phyloP scores from a whole-genome alignment of 2,329 filamentous ascomycete species.

The Sarocladium oryzae region DNA sequence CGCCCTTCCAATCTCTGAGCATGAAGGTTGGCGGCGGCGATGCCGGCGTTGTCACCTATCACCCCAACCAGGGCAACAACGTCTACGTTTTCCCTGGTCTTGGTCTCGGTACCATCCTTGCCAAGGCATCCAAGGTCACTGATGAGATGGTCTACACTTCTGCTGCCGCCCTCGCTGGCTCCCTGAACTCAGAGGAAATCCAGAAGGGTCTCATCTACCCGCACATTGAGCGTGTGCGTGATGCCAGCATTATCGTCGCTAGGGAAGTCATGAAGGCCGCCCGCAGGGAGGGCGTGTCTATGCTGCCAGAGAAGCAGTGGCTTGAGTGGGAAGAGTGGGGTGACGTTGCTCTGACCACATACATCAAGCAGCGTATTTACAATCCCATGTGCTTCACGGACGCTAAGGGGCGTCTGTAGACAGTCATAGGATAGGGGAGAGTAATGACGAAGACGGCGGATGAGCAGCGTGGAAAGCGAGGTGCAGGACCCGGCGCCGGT shows the following conservation, averaged over 20 bases:
- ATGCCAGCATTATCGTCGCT: constrained; percentile 80
- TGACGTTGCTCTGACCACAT: constrained; percentile 53
- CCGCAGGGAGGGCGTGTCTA: constrained; percentile 71
- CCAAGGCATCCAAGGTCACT: constrained; percentile 79
- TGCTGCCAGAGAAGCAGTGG: constrained; percentile 62
- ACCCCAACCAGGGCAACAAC: constrained; percentile 79
- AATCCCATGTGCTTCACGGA: constrained; percentile 44
- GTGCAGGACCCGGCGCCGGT: constrained; percentile 6
- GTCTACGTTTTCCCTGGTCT: constrained; percentile 96
- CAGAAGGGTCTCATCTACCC: constrained; percentile 85
- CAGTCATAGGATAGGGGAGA: not conserved
- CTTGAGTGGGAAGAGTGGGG: constrained; percentile 68
- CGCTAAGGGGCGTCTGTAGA: constrained; percentile 25
- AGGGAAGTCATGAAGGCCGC: constrained; percentile 91
- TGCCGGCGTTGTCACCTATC: constrained; percentile 56
- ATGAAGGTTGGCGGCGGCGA: constrained; percentile 50
- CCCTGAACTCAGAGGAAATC: constrained; percentile 75
- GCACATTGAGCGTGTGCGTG: constrained; percentile 81
- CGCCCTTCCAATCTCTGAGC: constrained; percentile 73
- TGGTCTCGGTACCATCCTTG: constrained; percentile 85
- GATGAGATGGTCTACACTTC: constrained; percentile 97
- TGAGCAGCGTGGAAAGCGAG: constrained; percentile 6
- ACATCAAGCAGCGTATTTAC: constrained; percentile 55
- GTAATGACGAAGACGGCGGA: not conserved
- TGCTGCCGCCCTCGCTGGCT: constrained; percentile 70